Evolutionary conservation across 2,329 filamentous ascomycete species (phyloP), one percentile per base, ranked within the genome.

Genomic region (Blumeria hordei): DNA sequence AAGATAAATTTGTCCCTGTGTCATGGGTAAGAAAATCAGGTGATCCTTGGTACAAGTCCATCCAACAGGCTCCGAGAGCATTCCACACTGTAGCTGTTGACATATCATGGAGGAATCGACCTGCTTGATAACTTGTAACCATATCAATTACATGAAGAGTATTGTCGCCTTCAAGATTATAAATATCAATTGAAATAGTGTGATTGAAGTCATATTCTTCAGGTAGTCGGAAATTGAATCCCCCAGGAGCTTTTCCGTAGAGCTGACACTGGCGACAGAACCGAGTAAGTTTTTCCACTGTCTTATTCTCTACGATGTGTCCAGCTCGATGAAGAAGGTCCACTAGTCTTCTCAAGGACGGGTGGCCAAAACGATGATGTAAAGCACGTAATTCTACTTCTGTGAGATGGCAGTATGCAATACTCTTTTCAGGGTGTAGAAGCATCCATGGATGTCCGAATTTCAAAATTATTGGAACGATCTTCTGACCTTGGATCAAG

Each of bases 181-280:
- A 12, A 33, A 57, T 54, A 50, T 57, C 49, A 32, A 55, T 32
- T 12, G 54, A 34, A 14, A 57, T 14, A 7, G 53, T 41, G 18
- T 57, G 41, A 21, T 55, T 57, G 37, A 57, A 57, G 9, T 54
- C 32, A 28, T 21, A 21, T 34, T 54, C 41, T n/a, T 54, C 28
- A 21, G 8, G 18, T 2, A 54, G 53, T 10, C 11, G 45, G 16
- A 54, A 54, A 33, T 54, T 54, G 21, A 54, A 54, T 47, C 34
- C 8, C 1, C 18, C 16, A 32, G 36, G 35, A 28, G 33, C 49
- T 37, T 52, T 36, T 2, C 33, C 33, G 16, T 52, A 34, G 9
- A 52, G 3, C 28, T 52, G 12, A 12, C 49, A 52, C n/a, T 52
- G 32, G 32, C 12, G 32, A 35, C 47, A 35, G n/a, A 35, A 36